Evolutionary conservation across 768 basidiomycete genomes (phyloP), one percentile per base, ranked within the genome.

Genomic region (Tricholomella constricta): DNA sequence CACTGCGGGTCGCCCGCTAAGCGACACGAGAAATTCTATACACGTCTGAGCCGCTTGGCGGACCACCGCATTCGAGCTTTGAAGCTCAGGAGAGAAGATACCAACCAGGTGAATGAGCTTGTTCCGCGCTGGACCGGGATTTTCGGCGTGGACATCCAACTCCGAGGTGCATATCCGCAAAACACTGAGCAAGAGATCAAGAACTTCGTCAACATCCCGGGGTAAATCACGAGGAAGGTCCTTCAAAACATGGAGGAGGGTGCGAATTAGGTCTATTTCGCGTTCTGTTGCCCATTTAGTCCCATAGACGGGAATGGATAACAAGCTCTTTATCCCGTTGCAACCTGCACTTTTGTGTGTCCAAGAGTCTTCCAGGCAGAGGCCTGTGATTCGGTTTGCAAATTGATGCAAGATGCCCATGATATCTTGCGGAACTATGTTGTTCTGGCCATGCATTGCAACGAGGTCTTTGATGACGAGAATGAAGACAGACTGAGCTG

Each of bases 301-400:
- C 15, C 88, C 89, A 35, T 97, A 69, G 11, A 85, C 81, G 1
- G 88, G 81, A 15, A 87, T 84, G 47, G 75, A 71, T 0, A 88
- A 83, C 72, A 99, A 82, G 47, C 95, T 84, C 54, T 81, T 82
- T 65, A 98, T 88, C 3, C 94, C 96, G 42, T 73, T 77, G 60
- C 91, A 94, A 11, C 94, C 97, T 8, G 95, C 96, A 62, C 85
- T 86, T 69, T 98, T 97, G 49, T 84, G 79, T 3, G 79, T 79
- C 95, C 95, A 97, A 0, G 90, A 80, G 62, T 94, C 94, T 52
- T 97, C 95, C 50, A 94, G 81, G 64, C 95, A 97, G 22, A 97
- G 76, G 2, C 89, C 84, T 38, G 82, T 85, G 71, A 98, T 91
- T 14, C 91, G 85, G 55, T 83, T 83, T 6, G 90, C 86, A 38